Conservation (phyloP, 106 monocot genomes). For the Phalaenopsis equestris region DNA sequence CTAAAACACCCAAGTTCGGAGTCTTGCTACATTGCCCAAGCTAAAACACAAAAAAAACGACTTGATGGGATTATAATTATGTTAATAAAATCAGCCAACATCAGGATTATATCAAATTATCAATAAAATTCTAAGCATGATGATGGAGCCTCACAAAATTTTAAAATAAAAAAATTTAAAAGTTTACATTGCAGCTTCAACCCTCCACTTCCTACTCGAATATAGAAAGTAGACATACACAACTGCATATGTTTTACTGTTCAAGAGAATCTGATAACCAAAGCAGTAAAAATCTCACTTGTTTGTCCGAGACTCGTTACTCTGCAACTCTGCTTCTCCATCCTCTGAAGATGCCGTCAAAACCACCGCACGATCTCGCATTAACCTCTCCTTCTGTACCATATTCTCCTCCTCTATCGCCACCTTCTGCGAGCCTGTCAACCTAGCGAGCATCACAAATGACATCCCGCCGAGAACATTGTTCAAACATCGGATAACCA, state of each 20-base stretch:
- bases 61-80: too few relatives aligned
- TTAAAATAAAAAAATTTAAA: too few relatives aligned
- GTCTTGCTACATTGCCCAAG: background rate
- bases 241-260: too few relatives aligned
- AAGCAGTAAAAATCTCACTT: slow-evolving; percentile 9
- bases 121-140: background rate
- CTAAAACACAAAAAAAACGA: background rate
- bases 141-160: too few relatives aligned
- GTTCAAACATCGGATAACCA: slow-evolving; percentile 54
- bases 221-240: too few relatives aligned
- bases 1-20: background rate
- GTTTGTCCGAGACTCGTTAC: background rate
- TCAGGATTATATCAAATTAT: background rate
- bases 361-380: background rate
- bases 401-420: slow-evolving; percentile 11
- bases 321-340: slow-evolving; percentile 15
- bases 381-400: slow-evolving; percentile 9
- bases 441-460: slow-evolving; percentile 48
- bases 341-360: background rate
- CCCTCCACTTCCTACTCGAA: too few relatives aligned
- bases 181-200: too few relatives aligned
- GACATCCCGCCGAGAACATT: slow-evolving; percentile 62
- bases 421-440: slow-evolving; percentile 63
- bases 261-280: background rate
- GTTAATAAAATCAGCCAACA: background rate